Evolutionary conservation across 2,329 filamentous ascomycete genomes (phyloP), one percentile per base, ranked within the genome.

Genomic region (Monilinia laxa): DNA sequence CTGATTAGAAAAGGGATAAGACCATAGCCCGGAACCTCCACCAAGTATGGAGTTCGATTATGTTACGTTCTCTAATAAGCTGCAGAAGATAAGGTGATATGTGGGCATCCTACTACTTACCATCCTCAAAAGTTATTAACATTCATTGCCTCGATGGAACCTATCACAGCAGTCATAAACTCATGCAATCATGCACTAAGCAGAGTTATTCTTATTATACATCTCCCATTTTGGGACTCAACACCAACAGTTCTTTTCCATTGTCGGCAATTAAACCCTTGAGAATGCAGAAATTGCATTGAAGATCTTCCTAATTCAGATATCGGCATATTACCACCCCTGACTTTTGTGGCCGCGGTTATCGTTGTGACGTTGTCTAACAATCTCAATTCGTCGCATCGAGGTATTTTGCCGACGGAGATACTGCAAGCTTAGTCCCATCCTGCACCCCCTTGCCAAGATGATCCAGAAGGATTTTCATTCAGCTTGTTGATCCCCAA

Each of bases 241-340:
- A 25, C 45, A 53, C 31, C 12, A 52, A 65, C 45, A 47, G 35
- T 51, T 31, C 31, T 65, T 65, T 59, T 42, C 63, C 63, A 28
- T 40, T 59, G 63, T 45, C 38, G 63, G 63, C 45, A 49, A 42
- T 52, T 7, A 38, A 38, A 65, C 45, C 54, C 63, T 59, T 38
- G 54, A 42, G 52, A 16, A n/a, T 35, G 45, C 40, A 65, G 45
- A 65, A 51, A 65, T 59, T 65, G 40, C 54, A 65, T 59, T 59
- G 54, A 65, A 58, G 63, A 65, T 65, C 63, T 65, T 65, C 63
- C 54, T 23, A 51, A 59, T 58, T 65, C 42, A 65, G 63, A 59
- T 42, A 52, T 59, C 54, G 54, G 45, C 63, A 65, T 52, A 51
- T 42, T 53, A 52, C 12, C 18, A 40, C 45, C 63, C 63, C 54